Percentiles rank a stretch among this genome's conserved stretches.
Evolutionary conservation across 805 yeast species (phyloP).

Genomic region (Candida nitratophila): DNA sequence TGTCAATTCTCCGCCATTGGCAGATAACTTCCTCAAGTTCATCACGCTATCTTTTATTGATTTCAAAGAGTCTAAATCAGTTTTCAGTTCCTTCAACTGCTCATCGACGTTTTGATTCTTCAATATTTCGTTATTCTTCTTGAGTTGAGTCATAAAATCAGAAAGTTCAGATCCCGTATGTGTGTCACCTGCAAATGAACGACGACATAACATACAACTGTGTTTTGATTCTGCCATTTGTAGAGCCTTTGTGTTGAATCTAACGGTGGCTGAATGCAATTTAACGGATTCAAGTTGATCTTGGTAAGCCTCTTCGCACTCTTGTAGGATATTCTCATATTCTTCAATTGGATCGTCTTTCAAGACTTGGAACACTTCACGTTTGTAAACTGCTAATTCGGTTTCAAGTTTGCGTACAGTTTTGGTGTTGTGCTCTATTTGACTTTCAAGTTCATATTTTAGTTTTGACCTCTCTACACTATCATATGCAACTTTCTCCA

Average conservation of each 20-base stretch:
- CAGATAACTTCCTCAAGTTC: constrained; percentile 7
- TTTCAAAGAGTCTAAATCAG: constrained; percentile 20
- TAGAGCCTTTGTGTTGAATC: constrained; percentile 65
- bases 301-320: constrained; percentile 55
- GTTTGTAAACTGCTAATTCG: constrained; percentile 3
- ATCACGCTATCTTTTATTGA: constrained; percentile 22
- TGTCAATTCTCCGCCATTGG: not conserved
- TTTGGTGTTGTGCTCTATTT: not conserved
- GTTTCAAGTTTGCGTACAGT: constrained; percentile 2
- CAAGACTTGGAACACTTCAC: constrained; percentile 16
- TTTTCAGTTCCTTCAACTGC: constrained; percentile 20
- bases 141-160: constrained; percentile 15
- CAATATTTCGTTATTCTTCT: constrained; percentile 16
- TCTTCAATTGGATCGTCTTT: constrained; percentile 37
- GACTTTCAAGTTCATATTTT: not conserved
- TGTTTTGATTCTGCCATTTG: constrained; percentile 49
- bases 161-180: constrained; percentile 5
- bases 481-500: not conserved
- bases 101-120: constrained; percentile 12
- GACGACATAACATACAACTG: constrained; percentile 66
- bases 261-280: constrained; percentile 59
- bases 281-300: constrained; percentile 59
- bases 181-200: constrained; percentile 43
- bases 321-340: constrained; percentile 43
- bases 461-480: constrained; percentile 1